Evolutionary conservation across 441 rosid genomes (phyloP).

Genomic region (Theobroma grandiflorum): DNA sequence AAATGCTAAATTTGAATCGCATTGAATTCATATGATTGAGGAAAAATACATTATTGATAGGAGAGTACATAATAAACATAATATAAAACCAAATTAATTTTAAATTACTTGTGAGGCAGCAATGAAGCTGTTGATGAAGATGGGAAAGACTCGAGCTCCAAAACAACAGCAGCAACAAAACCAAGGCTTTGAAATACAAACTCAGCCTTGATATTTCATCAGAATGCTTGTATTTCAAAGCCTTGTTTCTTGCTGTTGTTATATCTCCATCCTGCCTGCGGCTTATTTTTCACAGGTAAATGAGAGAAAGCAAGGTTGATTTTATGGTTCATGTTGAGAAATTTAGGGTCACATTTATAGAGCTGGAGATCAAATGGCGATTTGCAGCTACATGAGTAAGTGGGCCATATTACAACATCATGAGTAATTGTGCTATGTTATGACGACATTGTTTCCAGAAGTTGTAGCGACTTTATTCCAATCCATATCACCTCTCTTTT

Average conservation of each 20-base stretch:
- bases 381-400: neutral
- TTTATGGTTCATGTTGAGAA: neutral
- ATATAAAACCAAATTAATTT: no score
- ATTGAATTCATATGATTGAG: no score
- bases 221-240: slow-evolving; percentile 14
- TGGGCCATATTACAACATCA: neutral
- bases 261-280: neutral
- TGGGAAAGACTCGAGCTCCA: neutral
- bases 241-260: slow-evolving; percentile 21
- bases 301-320: neutral
- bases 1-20: no score
- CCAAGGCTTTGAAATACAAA: slow-evolving; percentile 28
- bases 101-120: no score
- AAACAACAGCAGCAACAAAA: slow-evolving; percentile 26
- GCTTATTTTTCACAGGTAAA: neutral
- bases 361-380: neutral
- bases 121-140: no score
- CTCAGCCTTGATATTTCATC: neutral
- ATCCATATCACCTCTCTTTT: no score
- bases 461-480: neutral
- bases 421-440: neutral
- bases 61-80: no score
- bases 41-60: no score
- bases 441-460: neutral
- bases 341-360: neutral